Evolutionary conservation across 2,329 filamentous ascomycete species (phyloP).

Genomic region (Rutstroemia sp.): DNA sequence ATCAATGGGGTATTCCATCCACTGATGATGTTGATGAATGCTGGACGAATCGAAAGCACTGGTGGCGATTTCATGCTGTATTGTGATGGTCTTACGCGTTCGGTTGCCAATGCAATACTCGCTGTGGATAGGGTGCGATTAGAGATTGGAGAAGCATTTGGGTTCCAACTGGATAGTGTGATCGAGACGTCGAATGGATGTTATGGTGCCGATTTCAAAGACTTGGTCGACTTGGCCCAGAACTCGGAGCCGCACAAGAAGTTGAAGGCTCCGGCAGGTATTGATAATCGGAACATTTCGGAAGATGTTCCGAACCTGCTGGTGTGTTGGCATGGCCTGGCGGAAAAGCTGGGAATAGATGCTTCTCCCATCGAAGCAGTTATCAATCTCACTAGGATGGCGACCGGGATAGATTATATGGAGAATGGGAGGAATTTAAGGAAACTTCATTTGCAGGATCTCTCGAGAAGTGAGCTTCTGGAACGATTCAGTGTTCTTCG

Average conservation of each 20-base stretch:
- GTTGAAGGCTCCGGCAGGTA: background rate
- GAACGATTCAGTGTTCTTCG: constrained; percentile 1
- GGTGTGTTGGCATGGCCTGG: constrained; percentile 12
- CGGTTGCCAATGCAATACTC: constrained; percentile 12
- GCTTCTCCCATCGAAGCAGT: constrained; percentile 2
- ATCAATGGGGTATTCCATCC: constrained; percentile 18
- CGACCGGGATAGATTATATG: constrained; percentile 2
- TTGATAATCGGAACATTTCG: constrained; percentile 11
- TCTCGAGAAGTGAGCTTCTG: constrained; percentile 5
- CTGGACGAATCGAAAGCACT: constrained; percentile 13
- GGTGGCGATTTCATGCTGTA: constrained; percentile 9
- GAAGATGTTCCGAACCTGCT: constrained; percentile 16
- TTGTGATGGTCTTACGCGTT: constrained; percentile 9
- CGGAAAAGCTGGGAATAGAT: constrained; percentile 9
- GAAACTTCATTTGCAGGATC: constrained; percentile 5
- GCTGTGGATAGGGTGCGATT: constrained; percentile 10
- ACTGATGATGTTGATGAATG: constrained; percentile 17
- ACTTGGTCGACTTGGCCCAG: background rate
- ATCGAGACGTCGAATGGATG: constrained; percentile 10
- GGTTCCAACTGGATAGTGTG: constrained; percentile 8
- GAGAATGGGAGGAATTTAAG: constrained; percentile 7
- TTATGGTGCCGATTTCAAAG: constrained; percentile 6
- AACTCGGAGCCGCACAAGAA: background rate
- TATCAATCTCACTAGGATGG: background rate
- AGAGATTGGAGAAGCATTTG: constrained; percentile 7